Evolutionary conservation across 106 monocot genomes (phyloP).

Genomic region (Dendrobium catenatum): DNA sequence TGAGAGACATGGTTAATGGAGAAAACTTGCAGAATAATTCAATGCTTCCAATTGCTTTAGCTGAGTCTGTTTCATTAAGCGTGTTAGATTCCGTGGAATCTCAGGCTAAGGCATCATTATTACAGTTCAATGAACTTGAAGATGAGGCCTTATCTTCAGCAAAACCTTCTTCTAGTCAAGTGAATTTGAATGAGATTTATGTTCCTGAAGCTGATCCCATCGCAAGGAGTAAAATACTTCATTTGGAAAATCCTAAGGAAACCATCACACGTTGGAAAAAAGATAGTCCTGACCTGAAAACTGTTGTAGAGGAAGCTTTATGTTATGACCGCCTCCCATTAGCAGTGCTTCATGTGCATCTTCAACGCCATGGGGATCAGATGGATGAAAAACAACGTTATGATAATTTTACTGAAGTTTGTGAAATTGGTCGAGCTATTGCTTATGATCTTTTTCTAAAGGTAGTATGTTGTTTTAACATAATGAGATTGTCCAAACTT

Average conservation of each 20-base stretch:
- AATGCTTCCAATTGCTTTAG: conserved; percentile 22
- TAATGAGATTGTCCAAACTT: conserved; percentile 8
- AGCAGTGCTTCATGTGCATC: conserved; percentile 80
- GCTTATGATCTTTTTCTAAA: conserved; percentile 88
- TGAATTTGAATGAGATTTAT: conserved; percentile 12
- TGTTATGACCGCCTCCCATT: conserved; percentile 68
- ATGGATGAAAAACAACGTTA: conserved; percentile 33
- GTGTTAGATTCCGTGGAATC: conserved; percentile 11
- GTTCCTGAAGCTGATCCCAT: conserved; percentile 8
- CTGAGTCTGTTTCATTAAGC: conserved; percentile 12
- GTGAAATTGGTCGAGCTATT: conserved; percentile 69
- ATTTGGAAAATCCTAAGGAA: conserved; percentile 58
- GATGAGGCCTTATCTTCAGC: conserved; percentile 23
- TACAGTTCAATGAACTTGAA: conserved; percentile 7
- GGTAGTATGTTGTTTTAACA: conserved; percentile 29
- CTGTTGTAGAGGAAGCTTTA: conserved; percentile 88
- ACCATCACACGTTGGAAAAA: conserved; percentile 77
- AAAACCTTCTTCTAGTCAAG: conserved; percentile 23
- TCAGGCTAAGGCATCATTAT: conserved; percentile 15
- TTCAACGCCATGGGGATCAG: conserved; percentile 44
- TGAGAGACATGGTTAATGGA: conserved; percentile 23
- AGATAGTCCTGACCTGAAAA: conserved; percentile 54
- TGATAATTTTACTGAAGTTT: conserved; percentile 73
- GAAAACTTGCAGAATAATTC: conserved; percentile 27
- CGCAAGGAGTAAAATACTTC: conserved; percentile 21